phyloP scores from a whole-genome alignment of 106 monocot species.

The Alisma plantagoaquatica region DNA sequence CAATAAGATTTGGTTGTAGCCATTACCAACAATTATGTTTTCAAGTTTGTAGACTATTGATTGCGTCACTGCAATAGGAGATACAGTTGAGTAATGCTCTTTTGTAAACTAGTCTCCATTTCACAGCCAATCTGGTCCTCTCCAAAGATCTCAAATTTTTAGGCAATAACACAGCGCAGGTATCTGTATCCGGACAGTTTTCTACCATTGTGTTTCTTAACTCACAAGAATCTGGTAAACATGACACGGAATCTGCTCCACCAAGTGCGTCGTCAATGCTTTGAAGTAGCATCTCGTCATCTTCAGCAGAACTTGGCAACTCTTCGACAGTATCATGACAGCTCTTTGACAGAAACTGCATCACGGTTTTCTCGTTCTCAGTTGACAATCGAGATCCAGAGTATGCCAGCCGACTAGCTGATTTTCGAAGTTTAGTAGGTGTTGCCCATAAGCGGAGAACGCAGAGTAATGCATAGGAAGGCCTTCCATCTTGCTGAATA shows the following conservation, averaged over 20 bases:
- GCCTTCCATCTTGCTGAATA: conserved; percentile 68
- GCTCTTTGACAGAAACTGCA: conserved; percentile 51
- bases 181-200: conserved; percentile 15
- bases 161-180: conserved; percentile 5
- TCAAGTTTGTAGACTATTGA: conserved; percentile 8
- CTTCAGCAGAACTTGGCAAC: conserved; percentile 28
- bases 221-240: conserved; percentile 13
- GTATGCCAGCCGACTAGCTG: conserved; percentile 32
- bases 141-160: conserved; percentile 41
- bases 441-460: conserved; percentile 63
- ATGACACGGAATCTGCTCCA: neutral
- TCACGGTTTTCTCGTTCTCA: conserved; percentile 54
- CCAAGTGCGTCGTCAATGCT: conserved; percentile 20
- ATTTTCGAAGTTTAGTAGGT: conserved; percentile 36
- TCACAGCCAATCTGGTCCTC: conserved; percentile 64
- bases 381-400: conserved; percentile 49
- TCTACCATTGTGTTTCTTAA: conserved; percentile 23
- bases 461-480: conserved; percentile 70
- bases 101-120: conserved; percentile 73
- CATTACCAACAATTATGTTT: neutral
- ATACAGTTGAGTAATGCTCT: conserved; percentile 41
- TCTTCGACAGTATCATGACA: conserved; percentile 30
- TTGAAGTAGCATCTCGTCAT: conserved; percentile 28
- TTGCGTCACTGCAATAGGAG: conserved; percentile 39
- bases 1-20: no score